Conservation (phyloP, 352 stramenopile species). For the Poterioochromonas sp. region DNA sequence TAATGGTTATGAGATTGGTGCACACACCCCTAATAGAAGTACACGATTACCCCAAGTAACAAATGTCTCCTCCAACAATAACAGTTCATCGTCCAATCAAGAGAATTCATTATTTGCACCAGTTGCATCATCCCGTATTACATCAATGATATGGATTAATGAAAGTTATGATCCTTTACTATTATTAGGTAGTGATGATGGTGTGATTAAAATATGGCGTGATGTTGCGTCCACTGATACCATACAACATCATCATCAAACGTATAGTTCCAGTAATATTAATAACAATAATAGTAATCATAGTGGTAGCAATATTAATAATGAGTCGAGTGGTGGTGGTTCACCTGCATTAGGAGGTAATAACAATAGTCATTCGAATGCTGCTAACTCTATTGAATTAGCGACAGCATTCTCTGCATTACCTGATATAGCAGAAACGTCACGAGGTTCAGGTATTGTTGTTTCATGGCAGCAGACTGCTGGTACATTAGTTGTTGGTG, state of each 20-base stretch:
- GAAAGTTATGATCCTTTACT: conserved; percentile 80
- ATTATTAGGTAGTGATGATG: conserved; percentile 87
- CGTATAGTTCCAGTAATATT: too few species aligned
- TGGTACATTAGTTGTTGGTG: conserved; percentile 77
- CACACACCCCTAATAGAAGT: not conserved
- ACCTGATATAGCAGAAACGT: conserved; percentile 70
- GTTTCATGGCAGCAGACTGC: conserved; percentile 87
- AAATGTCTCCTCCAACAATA: not conserved
- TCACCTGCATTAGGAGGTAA: not conserved
- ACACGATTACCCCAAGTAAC: too few species aligned
- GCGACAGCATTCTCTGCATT: conserved; percentile 81
- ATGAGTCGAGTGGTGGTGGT: not conserved
- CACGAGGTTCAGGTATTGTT: conserved; percentile 79
- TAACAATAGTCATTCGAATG: not conserved
- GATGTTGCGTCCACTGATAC: conserved; percentile 36
- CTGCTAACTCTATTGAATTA: conserved; percentile 54
- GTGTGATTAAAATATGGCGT: conserved; percentile 88
- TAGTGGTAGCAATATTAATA: not conserved
- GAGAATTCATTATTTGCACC: not conserved
- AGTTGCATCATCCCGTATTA: conserved; percentile 56
- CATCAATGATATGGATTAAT: conserved; percentile 92
- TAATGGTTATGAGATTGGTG: not conserved
- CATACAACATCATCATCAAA: not conserved
- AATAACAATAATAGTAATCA: not conserved
- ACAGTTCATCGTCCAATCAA: not conserved